Percentiles rank a stretch among this genome's conserved stretches.
Conservation (phyloP, 352 stramenopile species). For the Elongisporangium prolatum region DNA sequence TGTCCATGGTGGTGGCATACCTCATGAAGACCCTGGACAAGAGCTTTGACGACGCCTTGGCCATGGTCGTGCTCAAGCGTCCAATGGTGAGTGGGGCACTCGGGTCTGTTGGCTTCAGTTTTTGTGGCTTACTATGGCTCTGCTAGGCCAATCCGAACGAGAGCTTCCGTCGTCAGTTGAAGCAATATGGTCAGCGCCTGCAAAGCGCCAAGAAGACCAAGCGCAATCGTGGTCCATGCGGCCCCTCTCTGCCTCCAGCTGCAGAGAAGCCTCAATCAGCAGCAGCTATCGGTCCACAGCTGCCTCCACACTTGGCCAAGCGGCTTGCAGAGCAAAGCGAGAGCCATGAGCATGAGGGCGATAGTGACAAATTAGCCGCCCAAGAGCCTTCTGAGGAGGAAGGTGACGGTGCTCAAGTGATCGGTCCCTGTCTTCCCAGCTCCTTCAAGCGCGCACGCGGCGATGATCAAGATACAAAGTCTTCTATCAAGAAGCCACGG, state of each 20-base stretch:
- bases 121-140: neutral
- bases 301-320: constrained; percentile 17
- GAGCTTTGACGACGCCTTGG: constrained; percentile 59
- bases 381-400: neutral
- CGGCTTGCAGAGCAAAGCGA: constrained; percentile 12
- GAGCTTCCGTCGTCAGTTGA: constrained; percentile 60
- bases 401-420: neutral
- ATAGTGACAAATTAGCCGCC: neutral
- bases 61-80: constrained; percentile 45
- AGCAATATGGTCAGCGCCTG: constrained; percentile 46
- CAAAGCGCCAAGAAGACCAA: constrained; percentile 15
- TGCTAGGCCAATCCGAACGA: constrained; percentile 62
- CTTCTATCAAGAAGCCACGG: neutral
- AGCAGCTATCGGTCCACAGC: constrained; percentile 18
- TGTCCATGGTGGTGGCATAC: constrained; percentile 88
- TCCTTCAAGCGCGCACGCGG: neutral
- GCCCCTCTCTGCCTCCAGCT: constrained; percentile 7
- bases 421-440: neutral
- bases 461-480: neutral
- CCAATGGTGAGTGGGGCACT: constrained; percentile 28
- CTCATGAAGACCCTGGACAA: constrained; percentile 83
- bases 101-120: neutral
- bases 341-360: neutral
- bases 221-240: constrained; percentile 9
- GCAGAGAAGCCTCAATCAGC: constrained; percentile 13